These are phyloP conservation scores for Phalaenopsis equestris DNA, from an alignment of 106 monocot genomes.

Conservation along the genomic window DNA sequence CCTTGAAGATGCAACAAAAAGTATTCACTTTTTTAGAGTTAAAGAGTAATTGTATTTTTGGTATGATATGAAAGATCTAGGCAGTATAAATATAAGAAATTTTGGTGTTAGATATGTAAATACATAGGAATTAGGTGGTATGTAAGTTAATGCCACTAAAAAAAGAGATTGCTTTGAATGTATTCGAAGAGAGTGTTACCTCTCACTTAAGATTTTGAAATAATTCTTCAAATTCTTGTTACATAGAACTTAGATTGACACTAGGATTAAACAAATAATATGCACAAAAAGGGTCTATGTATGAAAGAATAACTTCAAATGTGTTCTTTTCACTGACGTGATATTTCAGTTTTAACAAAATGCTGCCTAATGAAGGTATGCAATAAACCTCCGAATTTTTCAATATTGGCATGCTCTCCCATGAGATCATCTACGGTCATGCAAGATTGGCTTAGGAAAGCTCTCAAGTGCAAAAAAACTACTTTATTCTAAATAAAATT, in stretches of 20 bases:
- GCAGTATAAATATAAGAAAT: too few relatives aligned
- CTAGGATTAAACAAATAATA: slow-evolving; percentile 81
- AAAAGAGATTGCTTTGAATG: neutral
- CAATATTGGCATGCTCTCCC: slow-evolving; percentile 76
- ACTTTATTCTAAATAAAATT: neutral
- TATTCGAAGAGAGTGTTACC: slow-evolving; percentile 20
- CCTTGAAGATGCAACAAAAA: too few relatives aligned
- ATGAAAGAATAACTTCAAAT: slow-evolving; percentile 30
- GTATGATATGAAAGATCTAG: too few relatives aligned
- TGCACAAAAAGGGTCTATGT: slow-evolving; percentile 41
- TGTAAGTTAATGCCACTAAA: neutral
- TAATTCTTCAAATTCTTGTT: slow-evolving; percentile 65
- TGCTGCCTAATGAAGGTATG: slow-evolving; percentile 70
- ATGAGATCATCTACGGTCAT: slow-evolving; percentile 67
- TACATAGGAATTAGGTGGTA: neutral
- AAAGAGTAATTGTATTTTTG: too few relatives aligned
- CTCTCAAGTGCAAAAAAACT: neutral
- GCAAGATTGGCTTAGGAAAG: neutral
- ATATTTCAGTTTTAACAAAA: slow-evolving; percentile 37
- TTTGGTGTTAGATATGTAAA: too few relatives aligned
- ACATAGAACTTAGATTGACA: slow-evolving; percentile 55
- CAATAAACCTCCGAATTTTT: slow-evolving; percentile 83
- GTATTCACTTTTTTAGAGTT: too few relatives aligned
- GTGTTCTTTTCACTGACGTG: slow-evolving; percentile 2
- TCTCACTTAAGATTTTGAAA: slow-evolving; percentile 56